Conservation (phyloP, 371 early-diverging fungal genomes). For the Zychaea mexicana region DNA sequence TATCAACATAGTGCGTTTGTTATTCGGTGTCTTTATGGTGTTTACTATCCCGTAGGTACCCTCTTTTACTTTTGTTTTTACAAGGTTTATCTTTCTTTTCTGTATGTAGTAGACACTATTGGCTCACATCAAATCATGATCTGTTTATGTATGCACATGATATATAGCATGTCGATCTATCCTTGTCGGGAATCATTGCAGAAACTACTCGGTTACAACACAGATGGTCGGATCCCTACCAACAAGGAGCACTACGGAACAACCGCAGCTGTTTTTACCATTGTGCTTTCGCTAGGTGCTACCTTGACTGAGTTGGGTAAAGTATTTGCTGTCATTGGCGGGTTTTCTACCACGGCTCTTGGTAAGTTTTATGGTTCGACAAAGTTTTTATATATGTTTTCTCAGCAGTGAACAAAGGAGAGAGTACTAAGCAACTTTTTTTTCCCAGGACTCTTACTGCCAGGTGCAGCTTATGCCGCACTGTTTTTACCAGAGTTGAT, state of each 20-base stretch:
- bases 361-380: constrained; percentile 14
- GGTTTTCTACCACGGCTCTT: constrained; percentile 54
- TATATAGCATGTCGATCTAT: constrained; percentile 39
- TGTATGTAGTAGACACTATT: too few relatives aligned
- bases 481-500: constrained; percentile 34
- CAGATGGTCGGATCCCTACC: constrained; percentile 26
- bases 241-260: constrained; percentile 39
- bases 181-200: constrained; percentile 57
- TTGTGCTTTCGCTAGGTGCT: constrained; percentile 45
- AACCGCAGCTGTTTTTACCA: constrained; percentile 36
- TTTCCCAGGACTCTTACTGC: constrained; percentile 32
- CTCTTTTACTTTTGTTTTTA: constrained; percentile 5
- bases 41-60: constrained; percentile 46
- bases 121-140: too few relatives aligned
- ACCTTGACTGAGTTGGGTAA: constrained; percentile 50
- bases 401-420: not conserved
- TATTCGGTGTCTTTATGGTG: constrained; percentile 50
- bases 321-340: constrained; percentile 56
- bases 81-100: not conserved
- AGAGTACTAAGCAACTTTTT: not conserved
- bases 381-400: too few relatives aligned
- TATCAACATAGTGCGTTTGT: constrained; percentile 50
- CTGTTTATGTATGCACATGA: not conserved
- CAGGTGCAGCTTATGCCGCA: constrained; percentile 42
- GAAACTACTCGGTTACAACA: constrained; percentile 39